Conservation (phyloP, 805 yeast species). For the Nakazawaea siamensis region DNA sequence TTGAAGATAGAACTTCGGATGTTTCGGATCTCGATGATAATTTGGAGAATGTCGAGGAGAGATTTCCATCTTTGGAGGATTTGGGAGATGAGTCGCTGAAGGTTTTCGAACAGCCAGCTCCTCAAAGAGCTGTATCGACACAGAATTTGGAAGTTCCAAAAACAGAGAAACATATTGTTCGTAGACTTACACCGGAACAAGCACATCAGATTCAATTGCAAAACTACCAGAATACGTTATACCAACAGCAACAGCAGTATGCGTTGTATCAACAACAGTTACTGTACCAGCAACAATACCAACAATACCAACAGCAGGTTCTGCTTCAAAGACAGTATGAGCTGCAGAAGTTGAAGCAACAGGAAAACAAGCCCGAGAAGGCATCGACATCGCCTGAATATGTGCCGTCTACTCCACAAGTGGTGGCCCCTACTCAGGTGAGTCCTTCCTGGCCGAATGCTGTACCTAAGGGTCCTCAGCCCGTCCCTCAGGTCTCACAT, state of each 20-base stretch:
- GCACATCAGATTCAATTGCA: slow-evolving; percentile 15
- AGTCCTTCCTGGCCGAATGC: too few species aligned
- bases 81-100: not conserved
- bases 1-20: not conserved
- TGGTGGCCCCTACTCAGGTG: too few species aligned
- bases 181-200: slow-evolving; percentile 11
- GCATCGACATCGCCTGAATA: too few species aligned
- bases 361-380: too few species aligned
- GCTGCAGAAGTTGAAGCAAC: slow-evolving; percentile 3
- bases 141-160: not conserved
- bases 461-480: too few species aligned
- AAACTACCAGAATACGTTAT: slow-evolving; percentile 12
- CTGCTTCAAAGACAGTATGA: not conserved
- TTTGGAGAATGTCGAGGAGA: slow-evolving; percentile 36
- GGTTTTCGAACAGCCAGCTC: slow-evolving; percentile 2
- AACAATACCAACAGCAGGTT: slow-evolving; percentile 6
- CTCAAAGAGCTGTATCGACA: not conserved
- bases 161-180: slow-evolving; percentile 8
- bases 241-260: slow-evolving; percentile 11
- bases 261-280: slow-evolving; percentile 9
- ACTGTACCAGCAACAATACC: slow-evolving; percentile 10
- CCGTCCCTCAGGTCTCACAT: too few species aligned
- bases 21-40: slow-evolving; percentile 17
- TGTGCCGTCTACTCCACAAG: not conserved
- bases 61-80: slow-evolving; percentile 43